These are phyloP conservation scores for Akanthomyces lecanii DNA, from an alignment of 2,329 filamentous ascomycete genomes.

Conservation along the genomic window DNA sequence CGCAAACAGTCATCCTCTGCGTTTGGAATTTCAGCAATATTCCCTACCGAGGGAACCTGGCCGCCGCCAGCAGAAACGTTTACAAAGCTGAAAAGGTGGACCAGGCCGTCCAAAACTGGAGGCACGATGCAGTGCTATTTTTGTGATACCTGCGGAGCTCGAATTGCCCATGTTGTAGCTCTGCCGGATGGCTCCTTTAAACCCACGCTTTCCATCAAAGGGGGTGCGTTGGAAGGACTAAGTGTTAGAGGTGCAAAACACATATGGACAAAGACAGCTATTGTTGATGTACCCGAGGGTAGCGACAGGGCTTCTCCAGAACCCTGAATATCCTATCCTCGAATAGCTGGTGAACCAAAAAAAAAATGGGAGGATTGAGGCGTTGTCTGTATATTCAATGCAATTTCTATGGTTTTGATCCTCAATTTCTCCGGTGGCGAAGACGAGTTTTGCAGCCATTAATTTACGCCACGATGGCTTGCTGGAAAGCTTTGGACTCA, in stretches of 20 bases:
- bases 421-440: not conserved
- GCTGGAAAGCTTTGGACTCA: constrained; percentile 51
- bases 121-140: constrained; percentile 42
- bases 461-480: constrained; percentile 36
- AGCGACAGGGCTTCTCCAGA: constrained; percentile 24
- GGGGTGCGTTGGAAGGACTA: constrained; percentile 40
- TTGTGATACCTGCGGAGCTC: constrained; percentile 40
- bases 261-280: constrained; percentile 43
- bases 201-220: constrained; percentile 42
- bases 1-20: constrained; percentile 42
- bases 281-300: constrained; percentile 40
- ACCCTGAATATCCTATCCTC: not conserved
- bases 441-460: not conserved
- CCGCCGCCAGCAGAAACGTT: constrained; percentile 33
- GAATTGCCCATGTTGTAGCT: constrained; percentile 42
- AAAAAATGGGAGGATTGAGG: not conserved
- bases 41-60: constrained; percentile 37
- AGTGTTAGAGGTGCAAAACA: constrained; percentile 38
- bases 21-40: constrained; percentile 44
- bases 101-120: constrained; percentile 36
- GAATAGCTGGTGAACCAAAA: not conserved
- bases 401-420: constrained; percentile 16
- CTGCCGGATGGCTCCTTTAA: constrained; percentile 35
- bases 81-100: constrained; percentile 34
- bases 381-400: not conserved